phyloP scores from a whole-genome alignment of 495 filamentous ascomycete genomes.

The Tuber umbilicatum region DNA sequence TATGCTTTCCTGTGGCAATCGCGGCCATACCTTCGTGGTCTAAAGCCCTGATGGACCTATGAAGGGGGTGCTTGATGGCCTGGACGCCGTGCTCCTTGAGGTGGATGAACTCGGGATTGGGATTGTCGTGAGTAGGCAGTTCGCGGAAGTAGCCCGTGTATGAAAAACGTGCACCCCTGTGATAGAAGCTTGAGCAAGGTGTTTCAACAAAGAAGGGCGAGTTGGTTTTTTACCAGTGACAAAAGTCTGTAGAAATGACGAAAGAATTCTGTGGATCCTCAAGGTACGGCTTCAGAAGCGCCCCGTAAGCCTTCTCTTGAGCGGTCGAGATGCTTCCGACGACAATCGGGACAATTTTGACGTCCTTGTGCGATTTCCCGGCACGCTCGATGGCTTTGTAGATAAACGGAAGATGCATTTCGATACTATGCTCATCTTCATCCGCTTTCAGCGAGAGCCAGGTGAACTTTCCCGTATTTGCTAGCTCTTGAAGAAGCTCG shows the following conservation, averaged over 20 bases:
- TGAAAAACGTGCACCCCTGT: slow-evolving; percentile 62
- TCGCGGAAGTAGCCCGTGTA: slow-evolving; percentile 74
- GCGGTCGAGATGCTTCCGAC: slow-evolving; percentile 65
- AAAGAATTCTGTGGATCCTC: slow-evolving; percentile 71
- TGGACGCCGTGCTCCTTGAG: slow-evolving; percentile 34
- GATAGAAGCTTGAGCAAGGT: slow-evolving; percentile 8
- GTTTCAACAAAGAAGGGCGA: not conserved
- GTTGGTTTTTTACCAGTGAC: slow-evolving; percentile 64
- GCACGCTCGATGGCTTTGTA: slow-evolving; percentile 69
- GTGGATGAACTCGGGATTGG: slow-evolving; percentile 11
- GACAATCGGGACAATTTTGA: slow-evolving; percentile 73
- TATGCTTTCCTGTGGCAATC: slow-evolving; percentile 65
- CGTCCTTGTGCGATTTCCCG: slow-evolving; percentile 42
- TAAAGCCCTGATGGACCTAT: slow-evolving; percentile 76
- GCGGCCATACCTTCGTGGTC: slow-evolving; percentile 78
- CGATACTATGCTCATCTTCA: slow-evolving; percentile 86
- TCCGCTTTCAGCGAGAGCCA: slow-evolving; percentile 65
- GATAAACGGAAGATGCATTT: slow-evolving; percentile 94
- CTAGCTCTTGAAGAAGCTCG: slow-evolving; percentile 57
- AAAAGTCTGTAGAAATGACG: slow-evolving; percentile 89
- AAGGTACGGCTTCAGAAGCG: slow-evolving; percentile 70
- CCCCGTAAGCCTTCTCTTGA: slow-evolving; percentile 64
- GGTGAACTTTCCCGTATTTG: slow-evolving; percentile 59
- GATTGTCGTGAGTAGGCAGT: slow-evolving; percentile 42
- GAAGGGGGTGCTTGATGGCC: slow-evolving; percentile 46